A percentile compares a stretch with the other conserved stretches of the same genome.
Conservation (phyloP, 306 rosid genomes). For the Fragaria ananassa region DNA sequence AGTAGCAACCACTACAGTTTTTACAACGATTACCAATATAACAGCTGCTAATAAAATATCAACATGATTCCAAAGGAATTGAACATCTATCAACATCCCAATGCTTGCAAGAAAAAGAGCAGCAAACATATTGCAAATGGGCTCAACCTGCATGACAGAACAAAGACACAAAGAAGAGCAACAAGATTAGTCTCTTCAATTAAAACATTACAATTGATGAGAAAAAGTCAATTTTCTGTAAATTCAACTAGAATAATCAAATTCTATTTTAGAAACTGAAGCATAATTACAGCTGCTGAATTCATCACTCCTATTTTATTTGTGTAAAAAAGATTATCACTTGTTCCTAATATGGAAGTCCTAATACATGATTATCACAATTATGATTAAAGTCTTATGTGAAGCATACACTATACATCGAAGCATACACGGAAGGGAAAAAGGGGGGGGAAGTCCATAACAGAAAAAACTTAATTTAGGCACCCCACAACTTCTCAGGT, state of each 20-base stretch:
- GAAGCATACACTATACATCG: background rate
- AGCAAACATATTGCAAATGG: conserved; percentile 91
- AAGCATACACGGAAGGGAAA: background rate
- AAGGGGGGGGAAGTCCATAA: no score
- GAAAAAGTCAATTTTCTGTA: background rate
- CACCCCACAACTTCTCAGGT: conserved; percentile 24
- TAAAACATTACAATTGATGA: background rate
- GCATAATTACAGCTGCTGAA: background rate
- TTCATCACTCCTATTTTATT: background rate
- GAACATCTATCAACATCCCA: conserved; percentile 97
- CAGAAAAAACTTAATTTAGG: background rate
- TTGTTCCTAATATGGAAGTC: background rate
- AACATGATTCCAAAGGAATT: conserved; percentile 95
- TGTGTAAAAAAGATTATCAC: background rate
- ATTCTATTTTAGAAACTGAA: background rate
- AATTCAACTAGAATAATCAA: background rate
- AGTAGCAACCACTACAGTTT: conserved; percentile 62
- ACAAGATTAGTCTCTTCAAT: background rate
- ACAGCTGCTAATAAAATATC: conserved; percentile 94
- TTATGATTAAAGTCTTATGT: background rate
- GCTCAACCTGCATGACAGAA: conserved; percentile 69
- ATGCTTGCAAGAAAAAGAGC: conserved; percentile 97
- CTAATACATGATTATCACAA: background rate
- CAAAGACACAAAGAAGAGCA: conserved; percentile 27
- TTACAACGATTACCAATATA: conserved; percentile 80